Base-by-base conservation (phyloP, 2,329 filamentous ascomycete genomes). In the Stachybotrys chartarum region DNA sequence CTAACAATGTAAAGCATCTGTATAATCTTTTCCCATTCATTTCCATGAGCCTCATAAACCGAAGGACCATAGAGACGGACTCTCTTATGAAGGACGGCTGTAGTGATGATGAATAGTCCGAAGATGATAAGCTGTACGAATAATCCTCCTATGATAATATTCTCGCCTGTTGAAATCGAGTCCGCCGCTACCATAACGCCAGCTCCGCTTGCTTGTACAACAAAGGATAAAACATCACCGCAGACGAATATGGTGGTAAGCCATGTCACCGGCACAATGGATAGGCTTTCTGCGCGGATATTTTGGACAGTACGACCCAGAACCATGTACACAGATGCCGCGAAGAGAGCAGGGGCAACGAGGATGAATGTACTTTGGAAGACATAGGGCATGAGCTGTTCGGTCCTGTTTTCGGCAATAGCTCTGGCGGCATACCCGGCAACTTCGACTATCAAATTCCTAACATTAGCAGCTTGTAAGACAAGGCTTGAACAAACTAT, bases 381-480 rank as follows among this genome's bases (percentile, higher is more conserved):
- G 35, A 50, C 52, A 35, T 56, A 58, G 16, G 46, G 6, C 46
- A 49, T 49, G 17, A 49, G 46, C 30, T 24, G 46, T 17, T 49
- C 46, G 46, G 24, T 24, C 4, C 4, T 24, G 24, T 24, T 24
- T 24, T 24, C 24, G 24, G 46, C 39, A 56, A 31, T 58, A 54
- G 6, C 51, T 52, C 51, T 42, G 45, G 12, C 54, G 54, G 10
- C 56, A 30, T 1, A 42, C 54, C 17, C 46, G 42, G 61, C 76
- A 78, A 5, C 75, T 75, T n/a, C 77, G 63, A 4, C 71, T 61
- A 55, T 79, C 68, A 58, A 80, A 77, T 72, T 68, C 59, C 12
- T 24, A 2, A 24, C 3, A 6, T 6, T 24, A 7, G 24, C 24
- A 24, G 24, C 24, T 16, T 6, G 6, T 48, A 11, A 35, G 31